phyloP scores from a whole-genome alignment of 345 rosid species.

The Arabidopsis thaliana region DNA sequence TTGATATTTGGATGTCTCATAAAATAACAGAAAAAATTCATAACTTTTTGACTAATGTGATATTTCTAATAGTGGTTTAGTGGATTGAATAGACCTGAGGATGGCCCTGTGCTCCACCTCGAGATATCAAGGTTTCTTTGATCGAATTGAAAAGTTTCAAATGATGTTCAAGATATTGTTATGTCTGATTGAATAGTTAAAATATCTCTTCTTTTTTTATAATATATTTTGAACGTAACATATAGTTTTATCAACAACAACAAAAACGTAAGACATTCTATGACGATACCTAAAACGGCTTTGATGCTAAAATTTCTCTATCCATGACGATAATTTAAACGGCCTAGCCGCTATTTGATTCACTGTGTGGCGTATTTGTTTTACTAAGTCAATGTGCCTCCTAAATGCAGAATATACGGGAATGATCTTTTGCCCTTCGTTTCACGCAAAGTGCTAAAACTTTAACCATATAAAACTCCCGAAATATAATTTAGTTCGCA shows the following conservation, averaged over 20 bases:
- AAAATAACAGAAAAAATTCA: not conserved
- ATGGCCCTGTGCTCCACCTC: conserved; percentile 8
- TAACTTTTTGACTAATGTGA: conserved; percentile 19
- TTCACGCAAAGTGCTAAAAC: conserved; percentile 36
- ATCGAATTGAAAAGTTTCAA: not conserved
- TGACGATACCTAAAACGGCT: too few species aligned
- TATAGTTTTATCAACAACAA: not conserved
- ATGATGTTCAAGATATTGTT: not conserved
- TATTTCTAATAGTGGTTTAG: conserved; percentile 6
- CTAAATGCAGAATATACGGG: conserved; percentile 17
- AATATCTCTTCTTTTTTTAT: not conserved
- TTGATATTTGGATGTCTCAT: conserved; percentile 26
- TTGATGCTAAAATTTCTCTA: too few species aligned
- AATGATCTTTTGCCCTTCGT: conserved; percentile 39
- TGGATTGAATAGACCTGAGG: conserved; percentile 2
- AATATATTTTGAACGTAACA: not conserved
- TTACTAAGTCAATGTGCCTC: conserved; percentile 4
- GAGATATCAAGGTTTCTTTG: not conserved
- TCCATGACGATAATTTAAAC: not conserved
- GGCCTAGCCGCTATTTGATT: conserved; percentile 8
- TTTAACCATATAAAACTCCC: not conserved
- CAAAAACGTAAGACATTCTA: too few species aligned
- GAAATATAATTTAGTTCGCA: conserved; percentile 16
- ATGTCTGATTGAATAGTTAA: not conserved
- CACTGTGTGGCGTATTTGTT: not conserved